Percentiles rank a stretch among this genome's conserved stretches.
Conservation (phyloP, 2,329 filamentous ascomycete genomes). For the Diaporthe sp. region DNA sequence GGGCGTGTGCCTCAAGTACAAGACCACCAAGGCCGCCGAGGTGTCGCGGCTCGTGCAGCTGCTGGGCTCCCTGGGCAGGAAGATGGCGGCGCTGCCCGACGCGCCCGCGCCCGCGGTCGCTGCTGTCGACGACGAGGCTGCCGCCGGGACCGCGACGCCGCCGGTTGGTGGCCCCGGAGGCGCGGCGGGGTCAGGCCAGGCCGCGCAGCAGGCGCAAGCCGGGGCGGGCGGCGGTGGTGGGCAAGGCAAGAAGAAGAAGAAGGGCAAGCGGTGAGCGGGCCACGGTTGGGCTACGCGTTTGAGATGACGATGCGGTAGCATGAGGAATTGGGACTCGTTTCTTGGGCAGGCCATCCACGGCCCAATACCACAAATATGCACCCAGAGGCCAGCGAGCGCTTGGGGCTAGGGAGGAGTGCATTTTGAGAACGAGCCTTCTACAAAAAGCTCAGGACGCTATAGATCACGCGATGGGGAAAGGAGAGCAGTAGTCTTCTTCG, state of each 20-base stretch:
- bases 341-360: neutral
- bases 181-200: constrained; percentile 36
- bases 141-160: constrained; percentile 35
- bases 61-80: constrained; percentile 81
- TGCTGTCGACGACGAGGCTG: constrained; percentile 53
- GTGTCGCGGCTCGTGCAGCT: constrained; percentile 85
- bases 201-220: constrained; percentile 49
- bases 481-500: neutral
- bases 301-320: neutral
- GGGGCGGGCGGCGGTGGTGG: constrained; percentile 56
- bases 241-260: constrained; percentile 80
- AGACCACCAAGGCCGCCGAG: constrained; percentile 91
- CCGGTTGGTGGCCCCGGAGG: constrained; percentile 36
- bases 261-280: constrained; percentile 73
- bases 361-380: neutral
- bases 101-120: constrained; percentile 45
- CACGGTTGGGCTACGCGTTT: neutral
- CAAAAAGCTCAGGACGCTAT: neutral
- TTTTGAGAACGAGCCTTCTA: neutral
- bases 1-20: constrained; percentile 90
- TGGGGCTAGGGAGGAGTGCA: neutral
- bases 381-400: neutral
- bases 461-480: neutral
- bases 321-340: neutral
- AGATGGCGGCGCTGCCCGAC: constrained; percentile 71